Conservation (phyloP, 768 basidiomycete genomes). For the Holtermanniella nyarrowii region DNA sequence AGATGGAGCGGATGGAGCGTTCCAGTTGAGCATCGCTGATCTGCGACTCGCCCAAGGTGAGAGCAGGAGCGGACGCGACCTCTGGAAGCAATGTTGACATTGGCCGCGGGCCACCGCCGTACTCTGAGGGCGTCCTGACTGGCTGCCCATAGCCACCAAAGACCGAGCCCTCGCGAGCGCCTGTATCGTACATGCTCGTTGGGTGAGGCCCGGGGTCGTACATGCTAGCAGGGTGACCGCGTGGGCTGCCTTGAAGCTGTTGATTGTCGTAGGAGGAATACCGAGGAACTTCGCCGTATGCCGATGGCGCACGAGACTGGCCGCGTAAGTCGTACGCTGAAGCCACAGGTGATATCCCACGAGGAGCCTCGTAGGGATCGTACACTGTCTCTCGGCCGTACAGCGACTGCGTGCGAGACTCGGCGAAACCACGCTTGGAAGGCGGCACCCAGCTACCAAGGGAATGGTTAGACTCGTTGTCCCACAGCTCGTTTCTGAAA, state of each 20-base stretch:
- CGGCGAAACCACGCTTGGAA: conserved; percentile 53
- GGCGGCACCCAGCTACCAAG: conserved; percentile 88
- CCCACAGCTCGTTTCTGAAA: conserved; percentile 86
- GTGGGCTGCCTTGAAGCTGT: not conserved
- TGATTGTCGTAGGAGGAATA: conserved; percentile 45
- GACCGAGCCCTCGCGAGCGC: not conserved
- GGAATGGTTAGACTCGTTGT: conserved; percentile 91
- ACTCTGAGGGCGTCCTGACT: not conserved
- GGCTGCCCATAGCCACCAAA: not conserved
- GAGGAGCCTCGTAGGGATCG: conserved; percentile 44
- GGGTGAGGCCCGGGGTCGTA: too few relatives aligned
- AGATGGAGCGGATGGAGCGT: conserved; percentile 55
- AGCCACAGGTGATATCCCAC: conserved; percentile 61
- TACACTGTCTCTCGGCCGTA: conserved; percentile 84
- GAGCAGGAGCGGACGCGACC: conserved; percentile 1
- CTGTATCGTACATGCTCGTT: too few relatives aligned
- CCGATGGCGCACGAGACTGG: conserved; percentile 18
- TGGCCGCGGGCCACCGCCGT: not conserved
- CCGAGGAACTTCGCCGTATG: conserved; percentile 51
- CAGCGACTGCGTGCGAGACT: conserved; percentile 65
- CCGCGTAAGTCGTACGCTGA: conserved; percentile 49
- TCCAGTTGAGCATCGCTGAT: conserved; percentile 35
- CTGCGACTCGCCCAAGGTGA: conserved; percentile 13
- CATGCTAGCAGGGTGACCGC: not conserved
- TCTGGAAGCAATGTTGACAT: conserved; percentile 16